A percentile compares a stretch with the other conserved stretches of the same genome.
phyloP scores from a whole-genome alignment of 1,284 basidiomycete species.

The Cutaneotrichosporon mucoides region DNA sequence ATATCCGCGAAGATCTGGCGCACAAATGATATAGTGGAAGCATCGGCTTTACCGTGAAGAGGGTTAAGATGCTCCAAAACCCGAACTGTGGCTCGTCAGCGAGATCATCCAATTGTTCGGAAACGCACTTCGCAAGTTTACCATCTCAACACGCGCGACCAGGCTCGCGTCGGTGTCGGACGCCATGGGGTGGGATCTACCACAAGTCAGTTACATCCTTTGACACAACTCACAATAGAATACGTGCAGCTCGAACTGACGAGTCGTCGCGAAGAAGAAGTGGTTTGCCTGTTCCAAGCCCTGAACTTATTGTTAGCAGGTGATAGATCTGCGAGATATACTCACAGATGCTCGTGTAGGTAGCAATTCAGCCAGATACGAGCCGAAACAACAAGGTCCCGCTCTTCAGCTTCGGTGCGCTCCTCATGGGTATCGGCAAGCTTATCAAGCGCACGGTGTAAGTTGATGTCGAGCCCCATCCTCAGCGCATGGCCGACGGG shows the following conservation, averaged over 20 bases:
- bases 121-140: constrained; percentile 58
- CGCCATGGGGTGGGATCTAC: constrained; percentile 66
- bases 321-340: neutral
- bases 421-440: constrained; percentile 56
- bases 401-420: constrained; percentile 75
- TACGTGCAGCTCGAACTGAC: constrained; percentile 75
- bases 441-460: constrained; percentile 84
- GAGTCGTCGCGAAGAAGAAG: constrained; percentile 82
- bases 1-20: constrained; percentile 72
- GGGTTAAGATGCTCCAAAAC: constrained; percentile 84
- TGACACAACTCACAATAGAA: constrained; percentile 55
- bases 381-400: constrained; percentile 81
- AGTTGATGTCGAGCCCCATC: constrained; percentile 87
- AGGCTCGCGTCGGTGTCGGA: constrained; percentile 84
- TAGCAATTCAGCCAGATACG: constrained; percentile 92
- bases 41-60: constrained; percentile 78
- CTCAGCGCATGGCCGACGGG: constrained; percentile 82
- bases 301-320: constrained; percentile 59
- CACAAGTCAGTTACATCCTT: neutral
- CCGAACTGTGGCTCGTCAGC: constrained; percentile 57
- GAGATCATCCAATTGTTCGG: no score
- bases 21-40: constrained; percentile 77
- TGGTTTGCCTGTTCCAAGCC: constrained; percentile 81
- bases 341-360: constrained; percentile 46
- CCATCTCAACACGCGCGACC: constrained; percentile 79